Evolutionary conservation across 2,329 filamentous ascomycete species (phyloP).

Genomic region (Colletotrichum tofieldiae): DNA sequence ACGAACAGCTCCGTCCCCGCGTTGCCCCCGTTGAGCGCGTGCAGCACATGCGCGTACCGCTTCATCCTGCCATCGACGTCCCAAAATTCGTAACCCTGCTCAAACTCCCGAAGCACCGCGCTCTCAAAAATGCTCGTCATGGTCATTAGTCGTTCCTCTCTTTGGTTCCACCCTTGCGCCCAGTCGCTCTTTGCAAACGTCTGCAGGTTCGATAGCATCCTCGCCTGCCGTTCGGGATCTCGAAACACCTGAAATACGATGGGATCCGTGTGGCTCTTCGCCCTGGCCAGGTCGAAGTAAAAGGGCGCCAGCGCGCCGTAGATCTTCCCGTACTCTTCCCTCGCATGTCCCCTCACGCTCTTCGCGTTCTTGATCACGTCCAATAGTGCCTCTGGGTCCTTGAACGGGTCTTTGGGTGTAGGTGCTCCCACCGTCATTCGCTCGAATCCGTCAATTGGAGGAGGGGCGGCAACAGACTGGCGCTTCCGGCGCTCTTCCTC

Average conservation of each 20-base stretch:
- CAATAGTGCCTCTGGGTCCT: slow-evolving; percentile 77
- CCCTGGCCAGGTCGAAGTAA: slow-evolving; percentile 85
- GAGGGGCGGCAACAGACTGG: slow-evolving; percentile 51
- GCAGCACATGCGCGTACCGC: slow-evolving; percentile 89
- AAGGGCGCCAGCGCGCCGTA: slow-evolving; percentile 92
- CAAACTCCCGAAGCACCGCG: slow-evolving; percentile 91
- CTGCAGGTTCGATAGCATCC: slow-evolving; percentile 86
- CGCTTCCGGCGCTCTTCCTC: slow-evolving; percentile 74
- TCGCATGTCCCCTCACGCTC: slow-evolving; percentile 87
- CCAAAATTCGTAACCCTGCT: slow-evolving; percentile 90
- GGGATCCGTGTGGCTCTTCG: slow-evolving; percentile 83
- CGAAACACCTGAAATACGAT: slow-evolving; percentile 89
- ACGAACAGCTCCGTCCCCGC: slow-evolving; percentile 89
- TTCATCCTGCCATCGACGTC: slow-evolving; percentile 93
- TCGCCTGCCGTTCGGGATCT: slow-evolving; percentile 91
- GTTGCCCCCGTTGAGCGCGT: slow-evolving; percentile 84
- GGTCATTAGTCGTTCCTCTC: slow-evolving; percentile 80
- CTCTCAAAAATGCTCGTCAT: slow-evolving; percentile 91
- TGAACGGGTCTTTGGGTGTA: slow-evolving; percentile 60
- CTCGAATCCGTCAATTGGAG: slow-evolving; percentile 80
- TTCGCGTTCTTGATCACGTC: slow-evolving; percentile 78
- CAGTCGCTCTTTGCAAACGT: slow-evolving; percentile 87
- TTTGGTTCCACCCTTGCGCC: slow-evolving; percentile 79
- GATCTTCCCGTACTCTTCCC: slow-evolving; percentile 91
- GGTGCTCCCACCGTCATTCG: slow-evolving; percentile 73